Percentiles rank a stretch among this genome's conserved stretches.
Evolutionary conservation across 2,329 filamentous ascomycete species (phyloP).

Genomic region (Monosporascus sp.): DNA sequence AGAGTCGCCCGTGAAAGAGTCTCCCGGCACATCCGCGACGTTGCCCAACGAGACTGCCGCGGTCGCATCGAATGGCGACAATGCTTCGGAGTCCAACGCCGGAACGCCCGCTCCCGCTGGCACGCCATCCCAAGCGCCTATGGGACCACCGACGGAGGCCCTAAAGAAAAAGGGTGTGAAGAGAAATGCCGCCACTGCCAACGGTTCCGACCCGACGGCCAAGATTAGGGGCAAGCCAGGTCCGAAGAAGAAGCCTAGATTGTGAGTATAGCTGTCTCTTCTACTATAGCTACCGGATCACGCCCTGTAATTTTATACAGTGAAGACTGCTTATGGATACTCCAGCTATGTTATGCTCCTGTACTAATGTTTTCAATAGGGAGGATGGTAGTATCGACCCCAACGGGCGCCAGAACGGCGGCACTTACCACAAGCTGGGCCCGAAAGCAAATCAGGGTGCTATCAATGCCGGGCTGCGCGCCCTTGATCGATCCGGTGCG

Average conservation of each 20-base stretch:
- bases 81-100: slow-evolving; percentile 53
- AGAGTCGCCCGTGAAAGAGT: slow-evolving; percentile 40
- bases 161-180: slow-evolving; percentile 73
- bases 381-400: slow-evolving; percentile 60
- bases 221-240: slow-evolving; percentile 82
- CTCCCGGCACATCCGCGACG: slow-evolving; percentile 38
- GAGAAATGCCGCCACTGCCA: slow-evolving; percentile 59
- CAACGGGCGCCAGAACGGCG: slow-evolving; percentile 41
- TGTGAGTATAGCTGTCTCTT: slow-evolving; percentile 57
- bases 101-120: slow-evolving; percentile 52
- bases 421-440: slow-evolving; percentile 72
- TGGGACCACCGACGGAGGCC: slow-evolving; percentile 56
- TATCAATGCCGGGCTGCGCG: slow-evolving; percentile 93
- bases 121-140: slow-evolving; percentile 49
- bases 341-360: slow-evolving; percentile 5
- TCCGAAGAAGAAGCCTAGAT: slow-evolving; percentile 89
- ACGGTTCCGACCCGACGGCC: slow-evolving; percentile 50
- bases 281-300: background rate
- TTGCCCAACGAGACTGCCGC: slow-evolving; percentile 29
- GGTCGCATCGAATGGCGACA: slow-evolving; percentile 45
- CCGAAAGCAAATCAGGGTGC: slow-evolving; percentile 96
- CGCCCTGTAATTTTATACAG: too few relatives aligned
- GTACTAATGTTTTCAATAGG: slow-evolving; percentile 34
- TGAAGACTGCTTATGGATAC: slow-evolving; percentile 1
- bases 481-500: slow-evolving; percentile 85